A percentile compares a stretch with the other conserved stretches of the same genome.
Conservation (phyloP, 192 early-diverging fungal genomes). For the Coemansia sp. region DNA sequence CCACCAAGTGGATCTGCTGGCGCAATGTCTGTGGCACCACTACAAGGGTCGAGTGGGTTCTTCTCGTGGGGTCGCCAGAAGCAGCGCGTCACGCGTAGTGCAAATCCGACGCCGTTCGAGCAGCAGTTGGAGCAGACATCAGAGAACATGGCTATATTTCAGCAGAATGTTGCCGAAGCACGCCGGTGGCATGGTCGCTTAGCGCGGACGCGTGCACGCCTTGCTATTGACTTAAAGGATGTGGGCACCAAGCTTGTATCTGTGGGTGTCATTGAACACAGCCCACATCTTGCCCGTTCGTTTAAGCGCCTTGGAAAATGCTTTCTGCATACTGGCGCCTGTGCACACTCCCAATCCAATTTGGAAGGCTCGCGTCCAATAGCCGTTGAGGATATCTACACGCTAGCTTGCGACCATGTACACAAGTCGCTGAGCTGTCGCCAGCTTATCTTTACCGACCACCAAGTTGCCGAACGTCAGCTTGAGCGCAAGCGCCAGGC, state of each 20-base stretch:
- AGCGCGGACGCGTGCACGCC: slow-evolving; percentile 41
- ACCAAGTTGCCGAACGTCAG: slow-evolving; percentile 50
- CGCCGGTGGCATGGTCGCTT: slow-evolving; percentile 52
- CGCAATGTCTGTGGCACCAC: slow-evolving; percentile 29
- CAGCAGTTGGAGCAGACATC: slow-evolving; percentile 35
- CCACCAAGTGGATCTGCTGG: slow-evolving; percentile 12
- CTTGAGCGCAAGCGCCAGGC: slow-evolving; percentile 54
- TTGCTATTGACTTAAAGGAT: slow-evolving; percentile 29
- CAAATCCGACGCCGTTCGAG: slow-evolving; percentile 39
- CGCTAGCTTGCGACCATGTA: slow-evolving; percentile 37
- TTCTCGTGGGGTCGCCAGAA: slow-evolving; percentile 40
- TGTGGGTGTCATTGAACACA: slow-evolving; percentile 42
- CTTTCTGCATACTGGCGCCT: slow-evolving; percentile 31
- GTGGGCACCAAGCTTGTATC: slow-evolving; percentile 46
- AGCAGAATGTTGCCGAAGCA: slow-evolving; percentile 26
- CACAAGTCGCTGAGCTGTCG: slow-evolving; percentile 46
- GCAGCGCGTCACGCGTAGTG: slow-evolving; percentile 23
- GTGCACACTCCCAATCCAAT: slow-evolving; percentile 43
- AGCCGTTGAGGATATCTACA: slow-evolving; percentile 39
- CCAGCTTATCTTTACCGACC: slow-evolving; percentile 52
- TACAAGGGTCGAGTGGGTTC: slow-evolving; percentile 24
- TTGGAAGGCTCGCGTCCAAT: slow-evolving; percentile 49
- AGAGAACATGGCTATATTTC: slow-evolving; percentile 38
- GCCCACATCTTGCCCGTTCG: slow-evolving; percentile 24
- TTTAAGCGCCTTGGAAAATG: slow-evolving; percentile 51